Evolutionary conservation across 768 basidiomycete species (phyloP), one percentile per base, ranked within the genome.

Genomic region (Obba rivulosa): DNA sequence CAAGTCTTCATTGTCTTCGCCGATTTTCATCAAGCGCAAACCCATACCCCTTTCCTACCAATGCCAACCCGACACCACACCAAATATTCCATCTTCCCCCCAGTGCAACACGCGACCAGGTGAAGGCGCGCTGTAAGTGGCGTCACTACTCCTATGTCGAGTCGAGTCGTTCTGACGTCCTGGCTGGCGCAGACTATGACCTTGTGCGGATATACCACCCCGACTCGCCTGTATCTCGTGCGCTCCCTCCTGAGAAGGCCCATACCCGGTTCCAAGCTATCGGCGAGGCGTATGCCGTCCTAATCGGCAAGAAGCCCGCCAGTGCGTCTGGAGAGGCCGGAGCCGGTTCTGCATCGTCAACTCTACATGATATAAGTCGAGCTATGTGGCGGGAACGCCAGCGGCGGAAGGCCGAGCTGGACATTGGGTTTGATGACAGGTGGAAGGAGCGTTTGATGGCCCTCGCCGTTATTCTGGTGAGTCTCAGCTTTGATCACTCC

Each of bases 171-270:
- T 11, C 34, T 3, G 22, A 40, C 21, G 10, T 7, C 28, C 24
- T 22, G 25, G 16, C 14, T 16, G 21, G n/a, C 18, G 22, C 54
- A 90, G 87, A 89, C 64, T 87, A 80, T 58, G 87, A 88, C 53
- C 85, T 90, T 39, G 87, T 89, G 25, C 74, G 82, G 35, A 73
- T 87, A 49, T 87, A 89, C 63, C 87, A 90, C 62, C 87, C 87
- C 2, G 87, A 90, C 62, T 83, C 83, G 36, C 69, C 72, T 20
- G 40, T 68, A 18, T 69, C 69, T 18, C 69, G 73, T 4, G 60
- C 61, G 3, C 36, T 74, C 11, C 65, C 80, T 7, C 57, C 76
- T 0, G 76, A 77, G 14, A 61, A 72, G 2, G 77, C 78, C 3
- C 83, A 86, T 57, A 70, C 75, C 5, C 81, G 78, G 10, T 89